Evolutionary conservation across 75 land plant species (phyloP).

Genomic region (Azolla pinnata): DNA sequence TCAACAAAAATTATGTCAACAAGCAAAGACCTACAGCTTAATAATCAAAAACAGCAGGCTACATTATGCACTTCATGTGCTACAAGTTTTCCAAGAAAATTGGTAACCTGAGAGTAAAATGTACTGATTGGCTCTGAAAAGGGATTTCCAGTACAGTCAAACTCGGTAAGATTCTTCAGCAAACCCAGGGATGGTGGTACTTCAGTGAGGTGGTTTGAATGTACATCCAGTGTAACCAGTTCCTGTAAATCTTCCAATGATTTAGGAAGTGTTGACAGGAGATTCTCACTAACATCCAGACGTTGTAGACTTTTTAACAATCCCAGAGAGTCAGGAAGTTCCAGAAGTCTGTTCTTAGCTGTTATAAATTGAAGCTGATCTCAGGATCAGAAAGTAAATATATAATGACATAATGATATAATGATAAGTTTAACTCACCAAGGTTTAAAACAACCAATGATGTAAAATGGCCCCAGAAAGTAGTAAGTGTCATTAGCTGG

Average conservation of each 20-base stretch:
- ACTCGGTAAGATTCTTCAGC: constrained; percentile 22
- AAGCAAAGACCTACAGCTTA: too few relatives aligned
- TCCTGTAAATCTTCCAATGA: constrained; percentile 18
- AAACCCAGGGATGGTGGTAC: constrained; percentile 24
- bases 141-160: constrained; percentile 27
- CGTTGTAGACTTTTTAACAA: constrained; percentile 16
- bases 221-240: constrained; percentile 20
- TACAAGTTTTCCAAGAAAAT: constrained; percentile 1
- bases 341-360: constrained; percentile 21
- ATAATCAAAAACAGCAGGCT: too few relatives aligned
- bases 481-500: constrained; percentile 16
- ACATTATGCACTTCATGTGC: too few relatives aligned
- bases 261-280: constrained; percentile 19
- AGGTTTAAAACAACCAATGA: constrained; percentile 17
- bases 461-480: constrained; percentile 18
- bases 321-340: constrained; percentile 20
- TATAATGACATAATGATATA: too few relatives aligned
- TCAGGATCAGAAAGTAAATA: too few relatives aligned
- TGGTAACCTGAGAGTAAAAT: constrained; percentile 24
- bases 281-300: constrained; percentile 21
- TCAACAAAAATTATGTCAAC: too few relatives aligned
- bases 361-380: too few relatives aligned
- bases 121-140: constrained; percentile 18
- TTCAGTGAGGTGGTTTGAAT: constrained; percentile 10
- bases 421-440: constrained; percentile 14